Percentiles rank a stretch among this genome's conserved stretches.
Evolutionary conservation across 805 yeast genomes (phyloP).

Genomic region (Hanseniaspora vineae): DNA sequence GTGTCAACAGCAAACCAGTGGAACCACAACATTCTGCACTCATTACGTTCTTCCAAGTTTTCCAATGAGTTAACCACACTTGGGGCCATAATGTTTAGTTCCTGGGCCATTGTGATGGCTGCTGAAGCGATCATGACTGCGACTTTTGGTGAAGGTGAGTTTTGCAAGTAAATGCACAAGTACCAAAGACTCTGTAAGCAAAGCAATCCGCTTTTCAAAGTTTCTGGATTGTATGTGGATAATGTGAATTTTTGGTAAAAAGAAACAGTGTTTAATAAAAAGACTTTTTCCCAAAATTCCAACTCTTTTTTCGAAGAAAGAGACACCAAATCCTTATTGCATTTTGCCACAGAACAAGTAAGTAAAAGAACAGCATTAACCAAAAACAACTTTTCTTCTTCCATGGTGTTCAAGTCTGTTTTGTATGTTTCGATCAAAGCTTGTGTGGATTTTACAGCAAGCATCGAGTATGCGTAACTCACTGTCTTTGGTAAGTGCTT

Average conservation of each 20-base stretch:
- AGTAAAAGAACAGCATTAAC: slow-evolving; percentile 1
- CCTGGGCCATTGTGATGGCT: slow-evolving; percentile 1
- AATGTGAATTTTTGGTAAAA: slow-evolving; percentile 2
- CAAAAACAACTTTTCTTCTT: slow-evolving; percentile 3
- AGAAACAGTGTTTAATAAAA: background rate
- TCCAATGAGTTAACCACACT: background rate
- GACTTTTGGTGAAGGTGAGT: slow-evolving; percentile 3
- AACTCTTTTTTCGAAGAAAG: background rate
- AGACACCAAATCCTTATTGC: background rate
- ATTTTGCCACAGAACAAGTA: background rate
- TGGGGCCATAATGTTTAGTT: slow-evolving; percentile 1
- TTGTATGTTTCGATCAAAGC: background rate
- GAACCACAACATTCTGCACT: background rate
- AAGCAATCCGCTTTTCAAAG: background rate
- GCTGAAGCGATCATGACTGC: background rate
- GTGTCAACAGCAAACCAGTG: background rate
- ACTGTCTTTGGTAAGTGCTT: background rate
- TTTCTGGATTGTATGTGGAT: background rate
- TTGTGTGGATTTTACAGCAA: background rate
- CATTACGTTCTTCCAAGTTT: background rate
- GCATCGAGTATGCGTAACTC: background rate
- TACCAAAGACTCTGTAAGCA: background rate
- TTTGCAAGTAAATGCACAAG: slow-evolving; percentile 2
- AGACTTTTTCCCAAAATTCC: slow-evolving; percentile 1
- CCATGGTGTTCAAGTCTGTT: slow-evolving; percentile 1